Evolutionary conservation across 768 basidiomycete species (phyloP), one percentile per base, ranked within the genome.

Genomic region (Lentinula sp.): DNA sequence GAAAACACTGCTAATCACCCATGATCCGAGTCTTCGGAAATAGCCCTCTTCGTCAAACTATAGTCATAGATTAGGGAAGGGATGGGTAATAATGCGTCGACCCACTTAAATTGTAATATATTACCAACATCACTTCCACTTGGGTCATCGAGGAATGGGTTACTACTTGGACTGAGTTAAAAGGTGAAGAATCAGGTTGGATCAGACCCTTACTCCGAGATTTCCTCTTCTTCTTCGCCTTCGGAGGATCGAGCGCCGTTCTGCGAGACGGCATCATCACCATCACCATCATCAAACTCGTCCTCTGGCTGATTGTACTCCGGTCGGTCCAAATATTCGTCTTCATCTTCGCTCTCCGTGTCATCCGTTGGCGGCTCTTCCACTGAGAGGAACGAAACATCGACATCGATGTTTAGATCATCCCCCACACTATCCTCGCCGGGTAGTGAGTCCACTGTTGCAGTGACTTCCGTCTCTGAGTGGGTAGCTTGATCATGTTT

Each of bases 311-410:
- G 52, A 7, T 71, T 68, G 52, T 76, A 67, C 18, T 72, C 70
- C 42, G 59, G 41, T 10, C 50, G 49, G 13, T 41, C 60, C 41
- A 56, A 18, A 20, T 46, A 41, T 37, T 63, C 54, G 53, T 68
- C 66, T 28, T 69, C 66, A 1, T 69, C 70, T 50, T 66, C 63
- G 28, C 71, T 64, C 49, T 68, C 68, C n/a, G 20, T 42, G 12
- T 65, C 66, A 18, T 68, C 66, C 35, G 49, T 59, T 23, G 74
- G 71, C 52, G 85, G 71, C 18, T 84, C 81, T 62, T 83, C 80
- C 59, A 78, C 79, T 0, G 77, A 77, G 20, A 87, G 70, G 64
- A 84, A 71, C 18, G 71, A 74, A 50, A 82, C 75, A 68, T 87
- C 83, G 33, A 87, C 79, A 18, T 86, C 82, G 8, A 74, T 68